Evolutionary conservation across 257 asterid species (phyloP), one percentile per base, ranked within the genome.

Genomic region (Schizonepeta tenuifolia): DNA sequence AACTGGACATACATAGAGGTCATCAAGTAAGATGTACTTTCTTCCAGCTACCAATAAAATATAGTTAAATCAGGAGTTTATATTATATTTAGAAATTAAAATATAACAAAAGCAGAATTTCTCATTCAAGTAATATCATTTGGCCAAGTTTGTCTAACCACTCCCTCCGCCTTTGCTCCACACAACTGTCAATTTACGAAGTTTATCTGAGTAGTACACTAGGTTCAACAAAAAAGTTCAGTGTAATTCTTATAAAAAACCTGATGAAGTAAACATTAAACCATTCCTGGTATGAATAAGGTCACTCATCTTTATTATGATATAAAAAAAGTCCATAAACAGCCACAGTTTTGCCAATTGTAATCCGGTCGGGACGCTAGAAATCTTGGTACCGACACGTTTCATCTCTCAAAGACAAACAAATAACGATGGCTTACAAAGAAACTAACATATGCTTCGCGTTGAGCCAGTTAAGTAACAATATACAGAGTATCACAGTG

Each of bases 1-100:
- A 13, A 79, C 98, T 86, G 92, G 20, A 79, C 33, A 26, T 67
- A 75, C 70, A 80, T 55, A 44, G 72, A 84, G 49, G 81, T 41
- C 55, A 70, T 55, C 20, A 69, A 17, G 64, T 70, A 62, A 73
- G 81, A 49, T 68, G 61, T 22, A 59, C 41, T 43, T 53, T 64
- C 64, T 60, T 41, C 15, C 31, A 69, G 40, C 49, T 22, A 75
- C 28, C 51, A 49, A 46, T 58, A 40, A 10, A 67, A 69, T 12
- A 33, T 24, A 76, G 15, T 38, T 7, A 66, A 63, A 38, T 46
- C 74, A 67, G 15, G 18, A 40, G 66, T 20, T 17, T 12, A 68
- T 44, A 68, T 7, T 40, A 22, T 1, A 58, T 55, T 31, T 14
- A n/a, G 47, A 15, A 26, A 9, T 50, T 11, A n/a, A 4, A 67